Evolutionary conservation across 2,329 filamentous ascomycete genomes (phyloP), one percentile per base, ranked within the genome.

Genomic region (Neophaeococcomyces aloes): DNA sequence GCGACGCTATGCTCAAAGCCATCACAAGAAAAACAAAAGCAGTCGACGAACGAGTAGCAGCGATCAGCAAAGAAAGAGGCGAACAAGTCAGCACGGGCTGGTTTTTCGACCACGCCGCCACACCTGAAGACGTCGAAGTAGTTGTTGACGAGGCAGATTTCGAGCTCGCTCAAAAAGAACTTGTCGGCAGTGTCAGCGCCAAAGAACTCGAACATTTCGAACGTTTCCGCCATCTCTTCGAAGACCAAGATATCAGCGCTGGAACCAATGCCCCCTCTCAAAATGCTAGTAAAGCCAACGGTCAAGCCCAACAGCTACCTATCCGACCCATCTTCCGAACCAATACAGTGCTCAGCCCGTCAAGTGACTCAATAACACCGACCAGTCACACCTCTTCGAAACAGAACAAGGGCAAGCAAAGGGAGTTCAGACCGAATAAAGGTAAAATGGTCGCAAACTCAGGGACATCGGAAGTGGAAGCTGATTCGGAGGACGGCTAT

Each of bases 1-100:
- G 87, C 33, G 91, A 98, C 62, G 87, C 91, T 40, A 98, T 98
- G 91, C 81, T 98, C 54, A 96, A 98, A 63, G 91, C 91, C 15
- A 89, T 98, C 46, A 98, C 91, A 2, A 79, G 91, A 4, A 86
- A 93, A 59, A 87, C 91, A 2, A 75, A 78, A 1, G 72, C 77
- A 2, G 88, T 96, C 2, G 91, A 98, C 60, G 71, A 76, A 39
- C 91, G 91, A 62, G 83, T 98, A 53, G 74, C 75, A 17, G 70
- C 72, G 3, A 70, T 94, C 37, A 65, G 47, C 47, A 39, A 50
- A 49, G 38, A 42, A 37, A 45, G 54, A 49, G 56, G 60, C 41
- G 69, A 61, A 17, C 68, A 73, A 4, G 75, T 95, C 50, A 84
- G 83, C 1, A 93, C 89, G 1, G 89, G 88, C 0, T 88, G 91